Base-by-base conservation (phyloP, 1,284 basidiomycete species). In the Ceratobasidium sp. region DNA sequence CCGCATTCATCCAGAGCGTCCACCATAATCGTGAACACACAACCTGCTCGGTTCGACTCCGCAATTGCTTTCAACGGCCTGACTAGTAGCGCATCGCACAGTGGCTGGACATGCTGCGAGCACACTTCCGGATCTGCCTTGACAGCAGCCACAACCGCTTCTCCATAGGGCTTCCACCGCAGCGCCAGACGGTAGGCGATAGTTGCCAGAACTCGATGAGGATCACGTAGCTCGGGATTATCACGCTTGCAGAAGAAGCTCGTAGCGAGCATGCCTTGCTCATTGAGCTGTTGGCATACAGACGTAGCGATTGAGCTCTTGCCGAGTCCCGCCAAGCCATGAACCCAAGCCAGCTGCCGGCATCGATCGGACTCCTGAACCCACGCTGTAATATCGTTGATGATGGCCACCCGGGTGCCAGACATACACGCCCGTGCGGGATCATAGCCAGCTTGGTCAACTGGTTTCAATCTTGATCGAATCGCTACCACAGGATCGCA, bases 171-270 rank as follows among this genome's bases (percentile, higher is more conserved):
- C 16, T 0, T 0, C 8, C 31, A 56, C 8, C 8, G n/a, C 13
- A 24, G 4, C 0, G 66, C 65, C 2, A 75, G 58, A 22, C 71
- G 51, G n/a, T 64, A 56, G 3, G 58, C 74, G 9, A 75, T 41
- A 2, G 69, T 63, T 14, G 56, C 59, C 27, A 74, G 53, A 6
- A 75, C 69, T 24, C 31, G 59, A 6, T 48, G 16, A 16, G 74
- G 69, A 24, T 63, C 56, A 19, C 61, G 64, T n/a, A 54, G 53
- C 19, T 62, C 41, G 0, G 54, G 54, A 24, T 48, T 41, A 51
- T 74, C 78, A 0, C 81, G 77, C 13, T 80, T 79, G 62, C 80
- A 82, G 77, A 82, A 83, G n/a, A 59, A 64, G 9, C 77, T 80
- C 1, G 80, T 80, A 2, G 79, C 81, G 2, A 81, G 80, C 7